phyloP scores from a whole-genome alignment of 1,284 basidiomycete species.

The Leucoagaricus sp. region DNA sequence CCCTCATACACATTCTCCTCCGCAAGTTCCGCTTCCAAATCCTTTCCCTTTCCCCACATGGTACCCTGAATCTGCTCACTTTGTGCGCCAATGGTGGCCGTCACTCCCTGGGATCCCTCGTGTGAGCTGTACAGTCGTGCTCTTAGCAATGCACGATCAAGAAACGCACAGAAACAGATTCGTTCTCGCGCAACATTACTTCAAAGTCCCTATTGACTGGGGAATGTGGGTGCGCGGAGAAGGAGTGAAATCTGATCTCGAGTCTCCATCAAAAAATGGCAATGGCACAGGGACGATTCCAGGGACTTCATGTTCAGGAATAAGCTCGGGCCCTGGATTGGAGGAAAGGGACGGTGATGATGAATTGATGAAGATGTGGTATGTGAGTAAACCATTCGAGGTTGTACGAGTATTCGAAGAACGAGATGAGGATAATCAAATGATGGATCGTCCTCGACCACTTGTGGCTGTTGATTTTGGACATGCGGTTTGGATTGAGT shows the following conservation, averaged over 20 bases:
- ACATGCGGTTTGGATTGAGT: slow-evolving; percentile 75
- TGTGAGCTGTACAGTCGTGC: slow-evolving; percentile 71
- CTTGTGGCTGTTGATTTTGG: slow-evolving; percentile 79
- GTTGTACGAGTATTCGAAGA: slow-evolving; percentile 64
- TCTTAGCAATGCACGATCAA: slow-evolving; percentile 60
- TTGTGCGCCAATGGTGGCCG: slow-evolving; percentile 80
- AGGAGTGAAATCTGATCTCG: background rate
- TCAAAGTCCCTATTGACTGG: slow-evolving; percentile 56
- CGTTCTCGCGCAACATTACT: slow-evolving; percentile 76
- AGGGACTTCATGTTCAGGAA: background rate
- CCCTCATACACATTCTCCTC: background rate
- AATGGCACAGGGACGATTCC: background rate
- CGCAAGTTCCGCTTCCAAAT: slow-evolving; percentile 32
- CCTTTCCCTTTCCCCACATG: slow-evolving; percentile 60
- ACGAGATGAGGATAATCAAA: slow-evolving; percentile 34
- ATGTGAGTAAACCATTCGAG: slow-evolving; percentile 68
- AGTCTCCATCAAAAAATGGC: background rate
- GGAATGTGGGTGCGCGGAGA: slow-evolving; percentile 29
- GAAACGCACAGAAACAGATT: slow-evolving; percentile 57
- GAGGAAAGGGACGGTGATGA: slow-evolving; percentile 36
- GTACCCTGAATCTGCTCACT: slow-evolving; percentile 73
- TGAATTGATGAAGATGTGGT: slow-evolving; percentile 66
- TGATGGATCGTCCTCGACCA: slow-evolving; percentile 54
- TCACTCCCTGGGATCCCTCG: slow-evolving; percentile 57
- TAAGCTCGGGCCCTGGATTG: background rate